Percentiles rank a stretch among this genome's conserved stretches.
These are phyloP conservation scores for Recurvomyces mirabilis DNA, from an alignment of 495 filamentous ascomycete species.

Conservation along the genomic window DNA sequence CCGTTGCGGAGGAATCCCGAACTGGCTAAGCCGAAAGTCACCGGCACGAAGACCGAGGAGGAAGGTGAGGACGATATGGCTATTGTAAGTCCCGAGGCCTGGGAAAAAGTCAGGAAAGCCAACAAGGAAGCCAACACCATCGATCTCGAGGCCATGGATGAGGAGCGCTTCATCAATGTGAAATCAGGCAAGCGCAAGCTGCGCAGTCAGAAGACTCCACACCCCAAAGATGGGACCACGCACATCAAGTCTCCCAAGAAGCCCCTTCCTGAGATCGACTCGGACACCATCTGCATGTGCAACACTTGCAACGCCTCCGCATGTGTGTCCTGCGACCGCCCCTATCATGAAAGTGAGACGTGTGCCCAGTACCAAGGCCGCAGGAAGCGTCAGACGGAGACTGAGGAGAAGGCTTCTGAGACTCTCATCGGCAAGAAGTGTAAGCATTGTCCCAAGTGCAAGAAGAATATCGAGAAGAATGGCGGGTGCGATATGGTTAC, in stretches of 20 bases:
- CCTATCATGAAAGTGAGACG: constrained; percentile 27
- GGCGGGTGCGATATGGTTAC: constrained; percentile 23
- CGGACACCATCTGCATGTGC: constrained; percentile 25
- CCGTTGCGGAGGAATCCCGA: background rate
- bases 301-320: constrained; percentile 25
- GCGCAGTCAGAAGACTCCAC: no score
- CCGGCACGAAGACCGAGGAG: background rate
- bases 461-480: constrained; percentile 24
- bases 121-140: no score
- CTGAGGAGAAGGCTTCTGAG: constrained; percentile 18
- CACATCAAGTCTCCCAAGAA: no score
- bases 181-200: no score
- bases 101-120: background rate
- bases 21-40: no score
- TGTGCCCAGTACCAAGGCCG: constrained; percentile 27
- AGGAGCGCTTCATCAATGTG: no score
- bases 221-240: no score
- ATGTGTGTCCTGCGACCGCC: constrained; percentile 28
- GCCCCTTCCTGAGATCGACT: no score
- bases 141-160: no score
- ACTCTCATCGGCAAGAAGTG: constrained; percentile 13
- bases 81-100: background rate
- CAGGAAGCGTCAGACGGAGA: constrained; percentile 13
- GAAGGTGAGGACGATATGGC: background rate
- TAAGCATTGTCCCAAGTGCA: constrained; percentile 26